Evolutionary conservation across 2,329 filamentous ascomycete genomes (phyloP).

Genomic region (Pestalotiopsis sp.): DNA sequence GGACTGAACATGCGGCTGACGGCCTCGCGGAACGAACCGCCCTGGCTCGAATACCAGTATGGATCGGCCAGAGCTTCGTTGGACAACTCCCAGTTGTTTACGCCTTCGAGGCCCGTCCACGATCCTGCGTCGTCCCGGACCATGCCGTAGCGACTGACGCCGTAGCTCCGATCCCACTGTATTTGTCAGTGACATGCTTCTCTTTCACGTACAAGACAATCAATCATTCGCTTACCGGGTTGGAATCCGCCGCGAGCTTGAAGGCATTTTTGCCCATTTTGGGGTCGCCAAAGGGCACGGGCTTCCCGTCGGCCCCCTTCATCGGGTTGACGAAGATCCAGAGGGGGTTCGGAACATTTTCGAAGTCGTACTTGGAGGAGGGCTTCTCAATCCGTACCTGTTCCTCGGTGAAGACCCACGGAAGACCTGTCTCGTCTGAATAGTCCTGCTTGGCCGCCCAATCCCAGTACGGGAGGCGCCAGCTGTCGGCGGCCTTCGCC

Average conservation of each 20-base stretch:
- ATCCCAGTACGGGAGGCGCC: constrained; percentile 20
- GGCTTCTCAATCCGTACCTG: not conserved
- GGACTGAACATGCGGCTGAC: constrained; percentile 15
- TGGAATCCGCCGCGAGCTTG: constrained; percentile 8
- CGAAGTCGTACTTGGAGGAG: not conserved
- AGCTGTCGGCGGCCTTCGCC: constrained; percentile 12
- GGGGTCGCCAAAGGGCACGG: constrained; percentile 3
- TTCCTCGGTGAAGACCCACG: not conserved
- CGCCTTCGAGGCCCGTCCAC: constrained; percentile 11
- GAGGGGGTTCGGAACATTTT: constrained; percentile 12
- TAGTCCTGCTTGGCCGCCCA: constrained; percentile 15
- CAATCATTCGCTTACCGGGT: too few species aligned
- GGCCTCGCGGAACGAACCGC: constrained; percentile 11
- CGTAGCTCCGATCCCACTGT: constrained; percentile 13
- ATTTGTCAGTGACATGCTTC: too few species aligned
- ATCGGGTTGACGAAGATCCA: constrained; percentile 16
- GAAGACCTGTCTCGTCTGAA: not conserved
- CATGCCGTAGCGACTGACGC: constrained; percentile 13
- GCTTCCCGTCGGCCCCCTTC: constrained; percentile 9
- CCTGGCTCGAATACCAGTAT: not conserved
- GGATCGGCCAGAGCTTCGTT: not conserved
- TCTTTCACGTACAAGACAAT: too few species aligned
- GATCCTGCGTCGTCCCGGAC: not conserved
- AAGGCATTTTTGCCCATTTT: constrained; percentile 7
- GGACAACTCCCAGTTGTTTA: constrained; percentile 6